phyloP scores from a whole-genome alignment of 2,329 filamentous ascomycete genomes.

The Furcasterigmium sp. region DNA sequence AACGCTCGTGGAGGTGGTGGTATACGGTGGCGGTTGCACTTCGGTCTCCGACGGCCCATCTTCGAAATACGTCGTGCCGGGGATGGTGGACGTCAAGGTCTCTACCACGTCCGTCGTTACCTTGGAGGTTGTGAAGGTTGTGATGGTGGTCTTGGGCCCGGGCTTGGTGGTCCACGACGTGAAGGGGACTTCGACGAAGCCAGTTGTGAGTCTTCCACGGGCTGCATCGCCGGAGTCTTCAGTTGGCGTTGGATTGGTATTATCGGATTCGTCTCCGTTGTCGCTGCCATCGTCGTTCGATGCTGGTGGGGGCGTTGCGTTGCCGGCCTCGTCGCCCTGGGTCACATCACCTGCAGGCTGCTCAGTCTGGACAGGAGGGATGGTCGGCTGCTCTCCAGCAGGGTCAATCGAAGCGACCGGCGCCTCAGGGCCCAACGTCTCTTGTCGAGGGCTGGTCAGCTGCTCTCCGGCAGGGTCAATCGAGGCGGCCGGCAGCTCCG shows the following conservation, averaged over 20 bases:
- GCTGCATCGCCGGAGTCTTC: too few relatives aligned
- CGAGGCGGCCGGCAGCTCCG: too few relatives aligned
- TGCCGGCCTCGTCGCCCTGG: too few relatives aligned
- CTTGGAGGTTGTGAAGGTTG: neutral
- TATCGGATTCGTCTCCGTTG: neutral
- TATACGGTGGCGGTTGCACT: neutral
- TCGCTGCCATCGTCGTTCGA: too few relatives aligned
- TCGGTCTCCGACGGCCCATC: neutral
- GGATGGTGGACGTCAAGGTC: neutral
- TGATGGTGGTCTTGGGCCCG: neutral
- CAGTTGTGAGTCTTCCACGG: neutral
- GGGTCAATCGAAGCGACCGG: too few relatives aligned
- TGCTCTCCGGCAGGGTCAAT: too few relatives aligned
- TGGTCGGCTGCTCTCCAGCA: too few relatives aligned
- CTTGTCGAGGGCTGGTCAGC: too few relatives aligned
- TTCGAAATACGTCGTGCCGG: neutral
- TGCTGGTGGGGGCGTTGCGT: too few relatives aligned
- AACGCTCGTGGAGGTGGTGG: neutral
- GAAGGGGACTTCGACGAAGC: neutral
- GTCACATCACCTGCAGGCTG: too few relatives aligned
- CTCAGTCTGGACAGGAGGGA: too few relatives aligned
- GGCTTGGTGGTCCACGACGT: neutral
- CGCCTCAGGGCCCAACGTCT: too few relatives aligned
- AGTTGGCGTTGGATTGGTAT: neutral
- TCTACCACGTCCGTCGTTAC: neutral